These are phyloP conservation scores for Vickermania ingenoplastis DNA, from an alignment of 208 protist genomes.

Conservation along the genomic window DNA sequence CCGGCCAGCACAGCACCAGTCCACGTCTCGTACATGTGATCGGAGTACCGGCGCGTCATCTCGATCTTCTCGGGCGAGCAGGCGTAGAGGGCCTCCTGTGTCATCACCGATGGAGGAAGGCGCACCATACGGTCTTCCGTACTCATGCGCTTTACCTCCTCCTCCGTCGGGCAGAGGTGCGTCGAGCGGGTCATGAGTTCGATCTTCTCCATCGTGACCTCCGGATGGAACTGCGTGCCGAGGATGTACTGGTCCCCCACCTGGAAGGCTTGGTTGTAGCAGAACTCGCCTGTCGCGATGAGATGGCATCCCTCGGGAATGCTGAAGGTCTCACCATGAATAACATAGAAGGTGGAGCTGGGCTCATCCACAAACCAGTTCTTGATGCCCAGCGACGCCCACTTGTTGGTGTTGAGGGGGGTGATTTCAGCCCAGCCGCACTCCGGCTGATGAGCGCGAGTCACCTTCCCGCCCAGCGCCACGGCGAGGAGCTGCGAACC, in stretches of 20 bases:
- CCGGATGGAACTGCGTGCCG: constrained; percentile 26
- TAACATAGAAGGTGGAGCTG: constrained; percentile 10
- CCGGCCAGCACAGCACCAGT: constrained; percentile 8
- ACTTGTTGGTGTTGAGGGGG: constrained; percentile 5
- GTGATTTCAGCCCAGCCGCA: constrained; percentile 11
- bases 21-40: constrained; percentile 25
- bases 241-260: constrained; percentile 19
- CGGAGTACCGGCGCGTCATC: constrained; percentile 9
- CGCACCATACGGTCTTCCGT: constrained; percentile 4
- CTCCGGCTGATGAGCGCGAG: constrained; percentile 7
- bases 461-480: constrained; percentile 8
- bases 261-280: constrained; percentile 24
- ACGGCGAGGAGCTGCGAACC: constrained; percentile 12
- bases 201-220: constrained; percentile 18
- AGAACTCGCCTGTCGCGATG: constrained; percentile 12
- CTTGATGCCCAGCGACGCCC: constrained; percentile 13
- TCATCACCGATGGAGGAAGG: constrained; percentile 9
- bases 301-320: constrained; percentile 11
- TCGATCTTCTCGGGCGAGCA: constrained; percentile 11
- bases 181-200: not conserved
- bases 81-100: constrained; percentile 10
- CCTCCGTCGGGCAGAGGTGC: constrained; percentile 6
- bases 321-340: constrained; percentile 18
- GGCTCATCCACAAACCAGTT: constrained; percentile 20
- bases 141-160: constrained; percentile 9